A percentile compares a stretch with the other conserved stretches of the same genome.
phyloP scores from a whole-genome alignment of 2,329 filamentous ascomycete genomes.

The Scedosporium apiospermum region DNA sequence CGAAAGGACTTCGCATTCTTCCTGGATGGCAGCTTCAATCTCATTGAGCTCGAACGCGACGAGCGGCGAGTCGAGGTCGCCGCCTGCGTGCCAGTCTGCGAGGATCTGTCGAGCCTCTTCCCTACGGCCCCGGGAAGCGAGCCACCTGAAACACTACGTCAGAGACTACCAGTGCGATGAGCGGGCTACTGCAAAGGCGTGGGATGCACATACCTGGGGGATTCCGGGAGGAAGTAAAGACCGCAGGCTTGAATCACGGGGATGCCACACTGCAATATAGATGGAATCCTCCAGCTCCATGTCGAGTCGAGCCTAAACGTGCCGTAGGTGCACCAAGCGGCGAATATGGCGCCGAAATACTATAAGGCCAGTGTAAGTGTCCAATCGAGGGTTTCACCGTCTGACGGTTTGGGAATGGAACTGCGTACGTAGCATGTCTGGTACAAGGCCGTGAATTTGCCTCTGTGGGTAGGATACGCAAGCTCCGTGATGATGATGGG shows the following conservation, averaged over 20 bases:
- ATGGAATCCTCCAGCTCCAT: conserved; percentile 19
- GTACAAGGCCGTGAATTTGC: conserved; percentile 22
- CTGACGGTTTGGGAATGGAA: conserved; percentile 10
- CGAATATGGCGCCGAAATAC: conserved; percentile 20
- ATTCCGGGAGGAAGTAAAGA: conserved; percentile 18
- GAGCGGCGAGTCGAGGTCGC: conserved; percentile 20
- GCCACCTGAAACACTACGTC: conserved; percentile 4
- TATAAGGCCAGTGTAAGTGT: neutral
- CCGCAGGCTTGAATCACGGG: conserved; percentile 15
- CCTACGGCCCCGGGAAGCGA: conserved; percentile 1
- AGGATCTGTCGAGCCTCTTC: conserved; percentile 16
- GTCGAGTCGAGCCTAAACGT: conserved; percentile 14
- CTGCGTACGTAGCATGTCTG: conserved; percentile 19
- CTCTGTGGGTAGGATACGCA: conserved; percentile 23
- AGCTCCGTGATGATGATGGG: conserved; percentile 24
- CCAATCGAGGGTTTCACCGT: neutral
- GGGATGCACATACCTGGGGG: conserved; percentile 8
- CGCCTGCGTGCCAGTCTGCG: conserved; percentile 32
- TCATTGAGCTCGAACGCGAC: conserved; percentile 19
- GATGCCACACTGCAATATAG: conserved; percentile 15
- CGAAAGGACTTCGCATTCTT: conserved; percentile 14
- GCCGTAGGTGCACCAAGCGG: conserved; percentile 19
- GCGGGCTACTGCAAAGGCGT: neutral
- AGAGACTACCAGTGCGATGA: neutral
- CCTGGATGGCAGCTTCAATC: conserved; percentile 18